Conservation (phyloP, 495 filamentous ascomycete species). For the Tuber umbilicatum region DNA sequence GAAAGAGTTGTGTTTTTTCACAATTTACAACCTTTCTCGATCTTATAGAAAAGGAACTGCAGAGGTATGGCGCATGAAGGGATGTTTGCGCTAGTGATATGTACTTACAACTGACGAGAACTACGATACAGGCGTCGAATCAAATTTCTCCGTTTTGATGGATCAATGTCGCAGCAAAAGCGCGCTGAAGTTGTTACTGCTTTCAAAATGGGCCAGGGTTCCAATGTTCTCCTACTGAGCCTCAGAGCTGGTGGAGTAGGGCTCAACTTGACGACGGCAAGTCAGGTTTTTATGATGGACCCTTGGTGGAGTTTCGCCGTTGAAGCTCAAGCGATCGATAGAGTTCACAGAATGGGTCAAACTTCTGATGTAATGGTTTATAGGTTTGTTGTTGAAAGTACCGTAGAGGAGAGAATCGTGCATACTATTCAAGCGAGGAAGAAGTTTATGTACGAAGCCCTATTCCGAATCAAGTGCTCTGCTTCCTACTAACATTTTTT, state of each 20-base stretch:
- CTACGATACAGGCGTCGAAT: conserved; percentile 52
- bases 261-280: conserved; percentile 81
- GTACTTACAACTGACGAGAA: conserved; percentile 9
- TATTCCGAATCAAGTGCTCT: conserved; percentile 5
- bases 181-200: conserved; percentile 66
- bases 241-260: conserved; percentile 90
- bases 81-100: conserved; percentile 6
- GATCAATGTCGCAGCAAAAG: conserved; percentile 77
- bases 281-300: conserved; percentile 95
- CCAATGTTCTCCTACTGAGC: conserved; percentile 68
- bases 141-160: conserved; percentile 78
- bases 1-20: conserved; percentile 90
- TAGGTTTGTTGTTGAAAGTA: conserved; percentile 79
- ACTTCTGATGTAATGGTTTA: conserved; percentile 74
- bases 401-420: conserved; percentile 91
- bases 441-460: conserved; percentile 71
- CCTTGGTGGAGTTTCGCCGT: conserved; percentile 99
- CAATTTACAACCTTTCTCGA: conserved; percentile 97
- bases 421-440: conserved; percentile 82
- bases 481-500: conserved; percentile 14
- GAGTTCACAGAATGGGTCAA: conserved; percentile 98
- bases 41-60: conserved; percentile 73
- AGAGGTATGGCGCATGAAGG: conserved; percentile 44
- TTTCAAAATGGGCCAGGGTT: conserved; percentile 54
- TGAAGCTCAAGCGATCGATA: conserved; percentile 95